Conservation (phyloP, 805 yeast genomes). For the Kodamaea kakaduensis region DNA sequence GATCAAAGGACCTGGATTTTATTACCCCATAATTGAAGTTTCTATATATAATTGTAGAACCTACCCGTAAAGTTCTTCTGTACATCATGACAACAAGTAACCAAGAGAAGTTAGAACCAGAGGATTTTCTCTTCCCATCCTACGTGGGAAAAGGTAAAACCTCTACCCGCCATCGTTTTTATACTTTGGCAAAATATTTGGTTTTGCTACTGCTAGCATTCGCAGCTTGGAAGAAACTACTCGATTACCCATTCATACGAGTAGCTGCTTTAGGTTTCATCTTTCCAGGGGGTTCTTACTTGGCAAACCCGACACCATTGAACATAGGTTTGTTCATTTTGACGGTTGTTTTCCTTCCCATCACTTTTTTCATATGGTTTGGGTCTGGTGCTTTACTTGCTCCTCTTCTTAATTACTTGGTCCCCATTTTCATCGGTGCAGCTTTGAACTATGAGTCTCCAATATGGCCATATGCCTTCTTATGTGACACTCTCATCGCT, state of each 20-base stretch:
- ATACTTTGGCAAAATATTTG: not conserved
- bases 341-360: constrained; percentile 6
- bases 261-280: constrained; percentile 8
- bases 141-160: not conserved
- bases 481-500: constrained; percentile 2
- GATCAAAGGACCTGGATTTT: too few relatives aligned
- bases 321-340: constrained; percentile 4
- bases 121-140: not conserved
- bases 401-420: constrained; percentile 7
- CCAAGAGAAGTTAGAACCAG: not conserved
- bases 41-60: too few relatives aligned
- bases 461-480: constrained; percentile 8
- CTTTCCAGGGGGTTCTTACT: constrained; percentile 9
- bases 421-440: constrained; percentile 7
- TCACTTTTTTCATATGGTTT: constrained; percentile 10
- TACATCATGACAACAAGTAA: not conserved
- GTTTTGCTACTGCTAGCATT: not conserved
- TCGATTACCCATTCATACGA: not conserved
- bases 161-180: not conserved
- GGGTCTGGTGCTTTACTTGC: constrained; percentile 10
- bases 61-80: too few relatives aligned
- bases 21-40: too few relatives aligned
- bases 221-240: not conserved
- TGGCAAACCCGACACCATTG: constrained; percentile 7
- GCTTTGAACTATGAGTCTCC: constrained; percentile 2